Evolutionary conservation across 192 early-diverging fungal species (phyloP).

Genomic region (Glomus cerebriforme): DNA sequence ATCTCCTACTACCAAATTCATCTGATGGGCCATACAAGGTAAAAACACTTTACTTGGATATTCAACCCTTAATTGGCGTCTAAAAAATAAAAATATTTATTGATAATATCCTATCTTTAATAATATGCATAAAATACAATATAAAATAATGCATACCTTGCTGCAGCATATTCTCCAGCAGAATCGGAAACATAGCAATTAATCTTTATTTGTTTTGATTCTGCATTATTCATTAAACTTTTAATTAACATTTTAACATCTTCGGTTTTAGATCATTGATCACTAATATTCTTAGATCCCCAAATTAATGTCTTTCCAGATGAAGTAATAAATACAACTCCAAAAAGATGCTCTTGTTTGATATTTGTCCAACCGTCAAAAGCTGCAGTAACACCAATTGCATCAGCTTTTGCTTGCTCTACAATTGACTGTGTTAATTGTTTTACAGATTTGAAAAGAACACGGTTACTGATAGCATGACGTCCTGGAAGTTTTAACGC

Average conservation of each 20-base stretch:
- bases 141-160: conserved; percentile 2
- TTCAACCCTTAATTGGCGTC: not conserved
- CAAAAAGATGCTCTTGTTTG: conserved; percentile 11
- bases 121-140: not conserved
- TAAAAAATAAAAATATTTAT: not conserved
- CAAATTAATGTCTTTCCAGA: not conserved
- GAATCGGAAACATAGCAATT: conserved; percentile 19
- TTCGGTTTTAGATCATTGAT: conserved; percentile 1
- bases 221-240: conserved; percentile 13
- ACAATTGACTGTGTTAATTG: not conserved
- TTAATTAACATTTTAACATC: not conserved
- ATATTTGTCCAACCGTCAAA: conserved; percentile 19
- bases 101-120: not conserved
- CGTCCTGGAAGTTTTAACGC: not conserved
- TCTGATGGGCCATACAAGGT: conserved; percentile 3
- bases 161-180: not conserved
- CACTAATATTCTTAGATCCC: not conserved
- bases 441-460: not conserved
- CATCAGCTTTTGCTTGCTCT: not conserved
- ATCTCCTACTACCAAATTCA: conserved; percentile 10
- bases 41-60: conserved; percentile 17
- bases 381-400: not conserved
- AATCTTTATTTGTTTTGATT: conserved; percentile 9
- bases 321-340: conserved; percentile 12
- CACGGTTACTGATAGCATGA: not conserved